phyloP scores from a whole-genome alignment of 179 eudicot species.

The Silene vulgaris region DNA sequence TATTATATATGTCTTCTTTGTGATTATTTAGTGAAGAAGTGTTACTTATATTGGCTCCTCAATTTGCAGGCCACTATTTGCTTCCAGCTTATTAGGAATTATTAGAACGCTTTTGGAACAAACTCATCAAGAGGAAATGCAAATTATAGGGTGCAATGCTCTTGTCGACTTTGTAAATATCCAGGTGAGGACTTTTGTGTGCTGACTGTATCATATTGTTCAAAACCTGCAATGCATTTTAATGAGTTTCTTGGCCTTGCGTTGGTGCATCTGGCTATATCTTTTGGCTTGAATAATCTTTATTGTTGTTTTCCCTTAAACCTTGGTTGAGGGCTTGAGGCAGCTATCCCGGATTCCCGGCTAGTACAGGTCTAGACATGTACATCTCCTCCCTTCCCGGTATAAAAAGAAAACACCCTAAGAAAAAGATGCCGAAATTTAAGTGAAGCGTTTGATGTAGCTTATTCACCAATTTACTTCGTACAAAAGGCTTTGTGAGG shows the following conservation, averaged over 20 bases:
- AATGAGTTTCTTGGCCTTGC: background rate
- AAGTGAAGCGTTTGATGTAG: too few species aligned
- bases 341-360: background rate
- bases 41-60: slow-evolving; percentile 4
- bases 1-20: background rate
- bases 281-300: background rate
- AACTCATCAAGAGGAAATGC: slow-evolving; percentile 50
- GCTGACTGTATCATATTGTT: background rate
- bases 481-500: background rate
- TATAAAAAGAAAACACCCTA: background rate
- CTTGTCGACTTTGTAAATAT: slow-evolving; percentile 70
- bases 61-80: slow-evolving; percentile 72
- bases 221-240: background rate
- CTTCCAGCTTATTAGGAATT: slow-evolving; percentile 65
- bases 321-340: background rate
- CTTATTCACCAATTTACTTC: background rate
- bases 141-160: slow-evolving; percentile 61
- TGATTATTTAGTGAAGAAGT: slow-evolving; percentile 9
- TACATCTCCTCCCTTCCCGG: background rate
- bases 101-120: slow-evolving; percentile 71
- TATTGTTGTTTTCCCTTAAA: background rate
- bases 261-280: background rate
- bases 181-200: slow-evolving; percentile 48
- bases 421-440: too few species aligned
- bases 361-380: background rate